Conservation (phyloP, 345 rosid species). For the Hibiscus trionum region DNA sequence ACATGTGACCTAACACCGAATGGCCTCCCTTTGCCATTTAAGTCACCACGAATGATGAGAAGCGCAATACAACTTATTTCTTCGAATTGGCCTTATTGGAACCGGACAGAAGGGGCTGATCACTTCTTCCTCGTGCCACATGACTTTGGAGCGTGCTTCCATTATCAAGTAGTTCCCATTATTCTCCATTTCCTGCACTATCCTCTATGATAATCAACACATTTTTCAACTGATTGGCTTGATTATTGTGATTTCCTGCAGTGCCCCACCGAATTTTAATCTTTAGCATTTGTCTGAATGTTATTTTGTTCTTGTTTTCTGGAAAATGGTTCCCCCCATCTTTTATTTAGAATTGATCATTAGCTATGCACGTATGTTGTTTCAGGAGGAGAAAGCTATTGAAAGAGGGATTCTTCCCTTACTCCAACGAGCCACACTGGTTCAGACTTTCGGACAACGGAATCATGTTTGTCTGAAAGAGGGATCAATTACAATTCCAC, state of each 20-base stretch:
- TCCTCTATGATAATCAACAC: not conserved
- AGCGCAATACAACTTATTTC: slow-evolving; percentile 95
- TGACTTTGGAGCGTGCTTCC: slow-evolving; percentile 98
- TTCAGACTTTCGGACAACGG: slow-evolving; percentile 92
- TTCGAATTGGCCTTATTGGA: slow-evolving; percentile 95
- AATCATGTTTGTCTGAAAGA: slow-evolving; percentile 95
- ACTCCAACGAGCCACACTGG: slow-evolving; percentile 89
- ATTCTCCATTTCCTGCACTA: not conserved
- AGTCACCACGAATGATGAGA: slow-evolving; percentile 96
- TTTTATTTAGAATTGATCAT: not conserved
- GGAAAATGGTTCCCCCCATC: not conserved
- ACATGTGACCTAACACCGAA: slow-evolving; percentile 95
- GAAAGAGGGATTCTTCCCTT: slow-evolving; percentile 84
- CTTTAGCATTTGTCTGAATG: not conserved
- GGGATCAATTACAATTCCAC: slow-evolving; percentile 94
- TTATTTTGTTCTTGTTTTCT: not conserved
- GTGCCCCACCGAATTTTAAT: not conserved
- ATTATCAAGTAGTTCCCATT: slow-evolving; percentile 47
- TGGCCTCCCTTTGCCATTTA: slow-evolving; percentile 90
- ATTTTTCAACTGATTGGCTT: slow-evolving; percentile 3
- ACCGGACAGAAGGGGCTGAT: slow-evolving; percentile 89
- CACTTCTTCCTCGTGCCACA: slow-evolving; percentile 94
- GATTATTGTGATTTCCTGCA: not conserved
- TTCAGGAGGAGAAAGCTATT: slow-evolving; percentile 93
- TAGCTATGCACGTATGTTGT: not conserved